These are phyloP conservation scores for Scalesia atractyloides DNA, from an alignment of 129 eudicot species.

Conservation along the genomic window DNA sequence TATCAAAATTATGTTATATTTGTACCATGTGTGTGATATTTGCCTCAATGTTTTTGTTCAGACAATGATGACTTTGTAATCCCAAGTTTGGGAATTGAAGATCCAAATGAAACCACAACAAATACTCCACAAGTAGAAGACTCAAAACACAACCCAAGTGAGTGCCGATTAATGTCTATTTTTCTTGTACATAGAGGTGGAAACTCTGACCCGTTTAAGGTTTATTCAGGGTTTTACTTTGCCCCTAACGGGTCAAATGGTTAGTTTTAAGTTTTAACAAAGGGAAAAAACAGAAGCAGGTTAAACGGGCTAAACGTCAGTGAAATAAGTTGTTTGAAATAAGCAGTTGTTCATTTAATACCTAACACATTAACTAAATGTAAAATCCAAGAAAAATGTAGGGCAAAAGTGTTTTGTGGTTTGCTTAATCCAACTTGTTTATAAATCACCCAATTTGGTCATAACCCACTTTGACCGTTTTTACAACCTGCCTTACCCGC, in stretches of 20 bases:
- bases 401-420: not conserved
- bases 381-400: not conserved
- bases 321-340: not conserved
- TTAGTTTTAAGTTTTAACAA: not conserved
- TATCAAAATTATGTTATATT: not conserved
- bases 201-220: not conserved
- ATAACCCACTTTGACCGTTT: not conserved
- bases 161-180: conserved; percentile 3
- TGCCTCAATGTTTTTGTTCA: conserved; percentile 29
- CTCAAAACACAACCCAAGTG: conserved; percentile 49
- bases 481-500: not conserved
- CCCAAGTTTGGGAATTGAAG: conserved; percentile 93
- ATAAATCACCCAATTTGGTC: not conserved
- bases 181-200: conserved; percentile 1
- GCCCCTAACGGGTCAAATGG: not conserved
- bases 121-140: conserved; percentile 49
- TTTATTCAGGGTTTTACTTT: not conserved
- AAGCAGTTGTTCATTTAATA: not conserved
- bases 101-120: conserved; percentile 32
- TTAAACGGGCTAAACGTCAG: not conserved
- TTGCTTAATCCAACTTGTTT: not conserved
- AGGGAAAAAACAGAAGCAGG: not conserved
- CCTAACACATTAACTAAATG: not conserved
- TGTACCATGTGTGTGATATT: not conserved
- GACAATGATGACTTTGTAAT: conserved; percentile 96